Conservation (phyloP, 1,139 yeast genomes). For the Hemisphaericaspora subhashii region DNA sequence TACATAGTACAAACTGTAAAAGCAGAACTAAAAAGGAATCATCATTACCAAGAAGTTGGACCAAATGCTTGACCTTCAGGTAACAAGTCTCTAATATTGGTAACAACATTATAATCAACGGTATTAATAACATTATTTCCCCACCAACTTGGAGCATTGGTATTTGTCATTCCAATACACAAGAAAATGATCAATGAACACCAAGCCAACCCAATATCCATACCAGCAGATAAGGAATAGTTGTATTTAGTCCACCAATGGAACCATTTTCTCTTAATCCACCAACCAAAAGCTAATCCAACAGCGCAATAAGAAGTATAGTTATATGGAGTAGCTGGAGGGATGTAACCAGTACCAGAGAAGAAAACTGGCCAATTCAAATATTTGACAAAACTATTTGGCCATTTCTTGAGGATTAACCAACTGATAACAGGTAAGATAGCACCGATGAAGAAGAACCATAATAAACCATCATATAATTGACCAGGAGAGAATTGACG, state of each 20-base stretch:
- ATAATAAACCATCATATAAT: constrained; percentile 38
- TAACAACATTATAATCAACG: constrained; percentile 12
- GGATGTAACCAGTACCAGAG: constrained; percentile 48
- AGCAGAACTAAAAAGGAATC: not conserved
- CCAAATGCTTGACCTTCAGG: constrained; percentile 21
- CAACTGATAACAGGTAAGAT: constrained; percentile 32
- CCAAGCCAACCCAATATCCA: constrained; percentile 47
- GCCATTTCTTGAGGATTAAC: constrained; percentile 43
- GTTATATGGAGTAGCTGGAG: constrained; percentile 49
- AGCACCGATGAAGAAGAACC: constrained; percentile 44
- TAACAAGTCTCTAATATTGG: constrained; percentile 17
- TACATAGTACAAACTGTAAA: not conserved
- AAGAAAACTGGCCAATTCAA: constrained; percentile 50
- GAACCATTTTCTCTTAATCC: constrained; percentile 36
- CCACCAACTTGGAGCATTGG: constrained; percentile 39
- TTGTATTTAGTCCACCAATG: constrained; percentile 50
- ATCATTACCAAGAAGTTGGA: constrained; percentile 19
- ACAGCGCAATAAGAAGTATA: constrained; percentile 40
- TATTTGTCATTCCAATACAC: constrained; percentile 30
- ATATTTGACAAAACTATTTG: constrained; percentile 41
- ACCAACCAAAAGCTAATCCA: constrained; percentile 32
- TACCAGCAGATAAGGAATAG: constrained; percentile 42
- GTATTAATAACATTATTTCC: constrained; percentile 23
- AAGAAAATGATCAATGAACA: constrained; percentile 40
- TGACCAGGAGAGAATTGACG: constrained; percentile 41